Percentiles rank a stretch among this genome's conserved stretches.
phyloP scores from a whole-genome alignment of 176 grass and related monocot species.

The Triticum urartu region DNA sequence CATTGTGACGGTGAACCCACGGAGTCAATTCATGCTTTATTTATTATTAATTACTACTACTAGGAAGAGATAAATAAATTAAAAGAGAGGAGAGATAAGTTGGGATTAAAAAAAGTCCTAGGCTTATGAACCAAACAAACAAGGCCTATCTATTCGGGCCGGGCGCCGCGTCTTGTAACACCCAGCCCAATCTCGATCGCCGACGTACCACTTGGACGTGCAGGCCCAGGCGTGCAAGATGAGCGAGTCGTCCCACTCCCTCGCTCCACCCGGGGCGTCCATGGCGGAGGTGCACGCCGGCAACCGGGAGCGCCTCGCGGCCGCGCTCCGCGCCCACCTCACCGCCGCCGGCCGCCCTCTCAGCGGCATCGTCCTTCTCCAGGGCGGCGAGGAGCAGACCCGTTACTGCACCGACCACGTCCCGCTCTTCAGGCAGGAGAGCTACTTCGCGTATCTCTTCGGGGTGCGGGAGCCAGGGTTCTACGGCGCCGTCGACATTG shows the following conservation, averaged over 20 bases:
- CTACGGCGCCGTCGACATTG: constrained; percentile 65
- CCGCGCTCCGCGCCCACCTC: constrained; percentile 49
- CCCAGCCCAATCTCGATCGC: no score
- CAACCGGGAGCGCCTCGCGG: constrained; percentile 67
- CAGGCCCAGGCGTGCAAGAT: background rate
- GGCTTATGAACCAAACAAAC: no score
- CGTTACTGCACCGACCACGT: constrained; percentile 59
- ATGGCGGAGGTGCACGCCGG: constrained; percentile 66
- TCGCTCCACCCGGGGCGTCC: constrained; percentile 54
- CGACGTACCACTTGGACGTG: no score
- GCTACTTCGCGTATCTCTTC: constrained; percentile 92
- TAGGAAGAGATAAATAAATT: no score
- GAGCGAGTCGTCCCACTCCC: background rate
- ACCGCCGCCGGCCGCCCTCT: constrained; percentile 43
- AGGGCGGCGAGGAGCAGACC: constrained; percentile 61
- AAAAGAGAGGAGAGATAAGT: no score
- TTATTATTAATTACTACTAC: no score
- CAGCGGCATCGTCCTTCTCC: constrained; percentile 59
- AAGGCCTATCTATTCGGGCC: no score
- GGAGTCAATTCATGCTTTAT: no score
- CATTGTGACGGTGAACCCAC: no score
- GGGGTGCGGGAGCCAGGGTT: constrained; percentile 81
- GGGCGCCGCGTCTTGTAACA: no score
- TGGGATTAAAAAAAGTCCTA: no score
- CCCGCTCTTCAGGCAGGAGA: constrained; percentile 91